phyloP scores from a whole-genome alignment of 2,329 filamentous ascomycete genomes.

The Ceratocystis lukuohia region DNA sequence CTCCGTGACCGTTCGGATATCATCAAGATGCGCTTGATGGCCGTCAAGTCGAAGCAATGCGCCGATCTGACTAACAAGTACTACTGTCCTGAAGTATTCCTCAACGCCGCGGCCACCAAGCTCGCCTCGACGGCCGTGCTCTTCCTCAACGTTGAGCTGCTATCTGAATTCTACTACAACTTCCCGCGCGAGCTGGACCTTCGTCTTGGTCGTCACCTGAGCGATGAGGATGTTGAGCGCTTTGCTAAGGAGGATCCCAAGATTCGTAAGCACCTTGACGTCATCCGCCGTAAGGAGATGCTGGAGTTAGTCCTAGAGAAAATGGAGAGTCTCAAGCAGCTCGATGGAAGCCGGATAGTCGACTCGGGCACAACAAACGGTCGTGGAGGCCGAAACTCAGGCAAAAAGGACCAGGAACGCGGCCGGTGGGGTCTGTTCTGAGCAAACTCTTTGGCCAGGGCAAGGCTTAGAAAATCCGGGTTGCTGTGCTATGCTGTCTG shows the following conservation, averaged over 20 bases:
- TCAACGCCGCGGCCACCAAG: constrained; percentile 94
- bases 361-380: background rate
- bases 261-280: constrained; percentile 75
- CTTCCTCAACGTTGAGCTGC: constrained; percentile 91
- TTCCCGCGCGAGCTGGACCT: constrained; percentile 87
- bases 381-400: constrained; percentile 17
- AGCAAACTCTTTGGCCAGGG: background rate
- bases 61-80: constrained; percentile 77
- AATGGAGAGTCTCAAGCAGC: constrained; percentile 77
- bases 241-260: constrained; percentile 92
- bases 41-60: constrained; percentile 85
- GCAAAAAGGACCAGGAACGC: constrained; percentile 29
- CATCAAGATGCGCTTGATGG: constrained; percentile 76
- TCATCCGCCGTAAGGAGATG: constrained; percentile 82
- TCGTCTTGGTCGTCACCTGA: constrained; percentile 68
- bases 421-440: constrained; percentile 40
- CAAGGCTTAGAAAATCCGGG: background rate
- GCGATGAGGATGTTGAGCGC: constrained; percentile 66
- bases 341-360: constrained; percentile 47
- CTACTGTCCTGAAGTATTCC: constrained; percentile 89
- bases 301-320: constrained; percentile 88
- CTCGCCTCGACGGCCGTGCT: constrained; percentile 88
- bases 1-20: constrained; percentile 82
- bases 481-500: background rate
- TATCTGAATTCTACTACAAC: constrained; percentile 95